Evolutionary conservation across 2,329 filamentous ascomycete genomes (phyloP).

Genomic region (Claviceps paspali): DNA sequence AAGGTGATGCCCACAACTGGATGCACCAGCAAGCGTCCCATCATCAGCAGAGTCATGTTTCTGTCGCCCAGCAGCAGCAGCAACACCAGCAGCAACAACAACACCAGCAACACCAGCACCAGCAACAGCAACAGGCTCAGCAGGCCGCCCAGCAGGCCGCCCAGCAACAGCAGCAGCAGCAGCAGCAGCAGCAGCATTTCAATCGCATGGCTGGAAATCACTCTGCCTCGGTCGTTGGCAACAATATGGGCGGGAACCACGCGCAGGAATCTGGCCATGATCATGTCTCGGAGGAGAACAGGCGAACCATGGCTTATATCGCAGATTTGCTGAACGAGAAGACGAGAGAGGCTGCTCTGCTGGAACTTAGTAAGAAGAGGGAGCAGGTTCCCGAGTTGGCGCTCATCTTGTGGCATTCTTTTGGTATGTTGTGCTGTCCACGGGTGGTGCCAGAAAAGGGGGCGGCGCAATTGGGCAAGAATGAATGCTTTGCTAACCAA

Average conservation of each 20-base stretch:
- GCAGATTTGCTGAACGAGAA: slow-evolving; percentile 78
- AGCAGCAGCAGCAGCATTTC: slow-evolving; percentile 44
- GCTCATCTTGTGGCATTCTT: slow-evolving; percentile 95
- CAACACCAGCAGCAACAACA: slow-evolving; percentile 23
- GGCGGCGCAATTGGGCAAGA: no score
- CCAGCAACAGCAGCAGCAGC: slow-evolving; percentile 30
- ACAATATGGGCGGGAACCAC: slow-evolving; percentile 29
- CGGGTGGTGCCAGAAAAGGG: no score
- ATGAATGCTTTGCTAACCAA: no score
- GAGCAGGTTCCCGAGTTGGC: slow-evolving; percentile 96
- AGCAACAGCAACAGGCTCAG: slow-evolving; percentile 35
- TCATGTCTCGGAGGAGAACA: slow-evolving; percentile 74
- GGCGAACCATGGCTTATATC: slow-evolving; percentile 83
- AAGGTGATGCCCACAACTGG: slow-evolving; percentile 47
- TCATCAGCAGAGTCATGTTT: slow-evolving; percentile 42
- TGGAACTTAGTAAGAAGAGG: slow-evolving; percentile 96
- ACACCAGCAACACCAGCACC: slow-evolving; percentile 27
- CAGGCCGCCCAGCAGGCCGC: slow-evolving; percentile 20
- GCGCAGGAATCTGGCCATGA: slow-evolving; percentile 44
- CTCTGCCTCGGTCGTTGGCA: slow-evolving; percentile 32
- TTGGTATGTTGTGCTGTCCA: slow-evolving; percentile 45
- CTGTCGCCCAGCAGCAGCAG: slow-evolving; percentile 34
- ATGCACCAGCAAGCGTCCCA: slow-evolving; percentile 51
- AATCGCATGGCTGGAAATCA: slow-evolving; percentile 56
- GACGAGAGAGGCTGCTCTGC: slow-evolving; percentile 75